A percentile compares a stretch with the other conserved stretches of the same genome.
phyloP scores from a whole-genome alignment of 148 eudicot species.

The Rheum nobile region DNA sequence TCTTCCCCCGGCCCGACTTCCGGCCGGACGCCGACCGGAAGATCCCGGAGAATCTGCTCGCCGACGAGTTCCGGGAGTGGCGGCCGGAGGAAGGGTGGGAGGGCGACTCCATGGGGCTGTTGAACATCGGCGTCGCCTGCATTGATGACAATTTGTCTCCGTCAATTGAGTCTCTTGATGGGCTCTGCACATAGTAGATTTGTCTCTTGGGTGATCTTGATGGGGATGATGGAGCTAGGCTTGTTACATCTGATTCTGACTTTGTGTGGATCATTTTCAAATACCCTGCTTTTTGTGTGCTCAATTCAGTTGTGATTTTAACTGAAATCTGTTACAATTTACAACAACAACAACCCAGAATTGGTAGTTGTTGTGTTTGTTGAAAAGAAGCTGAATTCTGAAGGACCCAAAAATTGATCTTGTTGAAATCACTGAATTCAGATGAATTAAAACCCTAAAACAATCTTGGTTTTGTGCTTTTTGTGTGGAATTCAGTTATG shows the following conservation, averaged over 20 bases:
- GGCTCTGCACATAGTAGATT: conserved; percentile 78
- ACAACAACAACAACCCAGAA: too few relatives aligned
- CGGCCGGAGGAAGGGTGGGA: conserved; percentile 78
- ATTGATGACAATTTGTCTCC: conserved; percentile 75
- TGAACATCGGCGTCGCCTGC: conserved; percentile 65
- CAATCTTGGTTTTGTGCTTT: too few relatives aligned
- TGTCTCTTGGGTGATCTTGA: conserved; percentile 78
- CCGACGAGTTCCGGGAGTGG: conserved; percentile 88
- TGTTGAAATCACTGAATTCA: too few relatives aligned
- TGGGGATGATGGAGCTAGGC: conserved; percentile 82
- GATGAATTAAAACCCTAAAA: too few relatives aligned
- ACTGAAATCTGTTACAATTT: too few relatives aligned
- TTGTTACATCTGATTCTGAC: conserved; percentile 85
- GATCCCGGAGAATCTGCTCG: conserved; percentile 87
- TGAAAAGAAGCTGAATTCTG: too few relatives aligned
- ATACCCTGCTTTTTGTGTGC: too few relatives aligned
- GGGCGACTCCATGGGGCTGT: conserved; percentile 84
- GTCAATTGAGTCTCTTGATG: conserved; percentile 89
- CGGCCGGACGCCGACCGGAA: conserved; percentile 85
- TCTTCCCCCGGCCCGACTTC: conserved; percentile 38
- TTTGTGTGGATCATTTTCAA: conserved; percentile 60
- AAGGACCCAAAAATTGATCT: too few relatives aligned
- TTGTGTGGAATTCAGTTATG: too few relatives aligned
- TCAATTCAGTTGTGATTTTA: too few relatives aligned
- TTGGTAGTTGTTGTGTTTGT: too few relatives aligned